Conservation (phyloP, 768 basidiomycete species). For the Glaciozyma antarctica region DNA sequence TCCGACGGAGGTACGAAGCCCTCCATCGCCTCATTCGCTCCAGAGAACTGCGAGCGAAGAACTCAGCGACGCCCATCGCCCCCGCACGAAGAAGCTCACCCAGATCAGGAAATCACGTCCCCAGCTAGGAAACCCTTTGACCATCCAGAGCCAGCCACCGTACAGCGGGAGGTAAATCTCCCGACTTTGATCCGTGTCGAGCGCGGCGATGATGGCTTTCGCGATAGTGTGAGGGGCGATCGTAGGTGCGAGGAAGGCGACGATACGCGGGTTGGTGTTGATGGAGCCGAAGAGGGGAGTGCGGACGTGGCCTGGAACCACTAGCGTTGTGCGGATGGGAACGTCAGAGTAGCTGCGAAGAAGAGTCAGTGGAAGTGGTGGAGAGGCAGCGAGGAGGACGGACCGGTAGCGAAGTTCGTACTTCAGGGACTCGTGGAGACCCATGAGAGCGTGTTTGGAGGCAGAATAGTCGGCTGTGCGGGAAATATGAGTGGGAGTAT, state of each 20-base stretch:
- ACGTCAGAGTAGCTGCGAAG: conserved; percentile 57
- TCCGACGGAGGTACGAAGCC: neutral
- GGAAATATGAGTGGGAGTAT: conserved; percentile 3
- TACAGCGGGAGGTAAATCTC: conserved; percentile 50
- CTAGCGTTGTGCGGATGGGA: conserved; percentile 66
- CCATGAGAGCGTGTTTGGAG: conserved; percentile 75
- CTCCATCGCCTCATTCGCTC: conserved; percentile 1
- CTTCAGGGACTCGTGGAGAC: conserved; percentile 69
- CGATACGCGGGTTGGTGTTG: conserved; percentile 48
- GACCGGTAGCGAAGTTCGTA: conserved; percentile 64
- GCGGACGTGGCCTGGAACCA: conserved; percentile 65
- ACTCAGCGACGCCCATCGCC: neutral
- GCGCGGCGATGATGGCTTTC: conserved; percentile 58
- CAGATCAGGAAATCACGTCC: conserved; percentile 1
- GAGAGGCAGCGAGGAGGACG: neutral
- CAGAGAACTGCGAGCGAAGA: neutral
- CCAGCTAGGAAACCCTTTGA: conserved; percentile 21
- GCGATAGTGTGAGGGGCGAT: conserved; percentile 66
- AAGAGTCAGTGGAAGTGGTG: neutral
- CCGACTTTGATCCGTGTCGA: conserved; percentile 16
- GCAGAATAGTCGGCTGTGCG: conserved; percentile 73
- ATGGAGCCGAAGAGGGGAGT: conserved; percentile 66
- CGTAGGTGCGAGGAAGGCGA: conserved; percentile 68
- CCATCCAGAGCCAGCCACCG: conserved; percentile 32
- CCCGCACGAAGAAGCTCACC: neutral